Conservation (phyloP, 345 rosid species). For the Gossypium thurberi region DNA sequence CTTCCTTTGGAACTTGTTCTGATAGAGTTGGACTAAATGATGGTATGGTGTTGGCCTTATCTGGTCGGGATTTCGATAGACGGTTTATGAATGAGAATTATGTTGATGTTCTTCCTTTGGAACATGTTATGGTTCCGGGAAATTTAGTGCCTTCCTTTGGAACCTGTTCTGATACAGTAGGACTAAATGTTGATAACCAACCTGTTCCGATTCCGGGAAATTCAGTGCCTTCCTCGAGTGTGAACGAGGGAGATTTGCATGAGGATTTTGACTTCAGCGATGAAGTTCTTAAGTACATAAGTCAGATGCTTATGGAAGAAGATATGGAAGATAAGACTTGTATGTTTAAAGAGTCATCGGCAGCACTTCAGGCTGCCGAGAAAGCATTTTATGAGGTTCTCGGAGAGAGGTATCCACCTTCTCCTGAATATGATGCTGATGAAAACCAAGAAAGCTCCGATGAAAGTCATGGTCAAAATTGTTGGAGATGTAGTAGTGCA, state of each 20-base stretch:
- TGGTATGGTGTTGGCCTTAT: constrained; percentile 13
- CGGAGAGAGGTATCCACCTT: constrained; percentile 48
- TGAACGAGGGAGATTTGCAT: constrained; percentile 19
- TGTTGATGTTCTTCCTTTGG: constrained; percentile 15
- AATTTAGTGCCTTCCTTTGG: background rate
- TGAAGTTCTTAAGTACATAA: constrained; percentile 48
- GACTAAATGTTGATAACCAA: background rate
- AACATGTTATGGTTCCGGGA: constrained; percentile 4
- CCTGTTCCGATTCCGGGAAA: constrained; percentile 8
- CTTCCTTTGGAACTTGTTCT: background rate
- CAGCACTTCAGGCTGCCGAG: constrained; percentile 57
- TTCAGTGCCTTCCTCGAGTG: background rate
- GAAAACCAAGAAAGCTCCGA: constrained; percentile 13
- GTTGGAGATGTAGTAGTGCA: constrained; percentile 5
- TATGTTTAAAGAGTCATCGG: constrained; percentile 50
- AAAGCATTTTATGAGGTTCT: constrained; percentile 52
- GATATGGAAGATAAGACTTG: constrained; percentile 51
- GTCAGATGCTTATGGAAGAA: constrained; percentile 57
- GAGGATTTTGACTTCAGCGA: constrained; percentile 53
- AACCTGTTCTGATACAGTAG: too few relatives aligned
- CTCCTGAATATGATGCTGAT: constrained; percentile 15
- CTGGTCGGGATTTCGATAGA: constrained; percentile 15
- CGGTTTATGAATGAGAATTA: constrained; percentile 10
- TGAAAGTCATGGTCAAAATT: constrained; percentile 15
- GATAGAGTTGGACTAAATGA: constrained; percentile 17